Base-by-base conservation (phyloP, 2,329 filamentous ascomycete species). In the Myriosclerotinia duriaeana region DNA sequence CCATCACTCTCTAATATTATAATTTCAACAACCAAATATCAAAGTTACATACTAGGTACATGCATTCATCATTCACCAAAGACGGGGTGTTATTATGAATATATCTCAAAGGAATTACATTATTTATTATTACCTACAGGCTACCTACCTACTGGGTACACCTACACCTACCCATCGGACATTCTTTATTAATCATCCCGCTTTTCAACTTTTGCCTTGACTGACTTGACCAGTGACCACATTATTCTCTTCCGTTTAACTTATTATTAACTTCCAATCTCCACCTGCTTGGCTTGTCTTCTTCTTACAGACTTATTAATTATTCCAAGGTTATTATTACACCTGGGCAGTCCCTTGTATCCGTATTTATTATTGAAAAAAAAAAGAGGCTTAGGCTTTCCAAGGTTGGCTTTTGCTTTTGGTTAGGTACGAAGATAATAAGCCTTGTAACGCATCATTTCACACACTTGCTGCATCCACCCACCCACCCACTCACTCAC, bases 391-490 rank as follows among this genome's bases (percentile, higher is more conserved):
- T 15, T 26, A 2, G 22, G 11, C 14, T 52, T 52, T 30, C n/a
- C n/a, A n/a, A n/a, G n/a, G n/a, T 26, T 26, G 22, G 11, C 14
- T 52, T 52, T 30, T 46, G 44, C 11, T 20, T 8, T 50, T 22
- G 34, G 7, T 11, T 20, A 7, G 38, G 38, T 34, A 17, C 64
- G 64, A n/a, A n/a, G n/a, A n/a, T n/a, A n/a, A 65, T 65, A 65
- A 61, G 64, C 64, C 64, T 53, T 65, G 63, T 44, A 58, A 65
- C 42, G 63, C 63, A 59, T 65, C 53, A 52, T 48, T 44, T 59
- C 55, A 59, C 38, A 56, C 30, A n/a, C n/a, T n/a, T 48, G 30
- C 20, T 50, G 8, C 46, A 50, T 50, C 46, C 46, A 50, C 46
- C 38, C 38, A 40, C 3, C 38, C 11, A 40, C 38, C 38, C 38